Conservation (phyloP, 2,329 filamentous ascomycete genomes). For the Thielaviopsis populi region DNA sequence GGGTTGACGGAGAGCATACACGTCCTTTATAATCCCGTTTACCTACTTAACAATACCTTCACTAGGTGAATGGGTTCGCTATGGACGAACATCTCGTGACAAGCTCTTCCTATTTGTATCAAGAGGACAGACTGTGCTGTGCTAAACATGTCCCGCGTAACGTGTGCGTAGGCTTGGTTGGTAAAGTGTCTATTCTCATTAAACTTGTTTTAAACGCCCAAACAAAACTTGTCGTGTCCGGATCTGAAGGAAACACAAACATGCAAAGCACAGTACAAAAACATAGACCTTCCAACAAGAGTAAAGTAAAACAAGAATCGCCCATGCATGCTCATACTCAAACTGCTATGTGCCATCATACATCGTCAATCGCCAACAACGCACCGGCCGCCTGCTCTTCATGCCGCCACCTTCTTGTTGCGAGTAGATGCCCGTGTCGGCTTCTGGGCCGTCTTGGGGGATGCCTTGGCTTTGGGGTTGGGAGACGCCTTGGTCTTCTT, state of each 20-base stretch:
- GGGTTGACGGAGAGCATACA: constrained; percentile 38
- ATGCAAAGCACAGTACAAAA: constrained; percentile 15
- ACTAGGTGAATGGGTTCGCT: constrained; percentile 44
- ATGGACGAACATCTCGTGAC: constrained; percentile 39
- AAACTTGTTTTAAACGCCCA: constrained; percentile 17
- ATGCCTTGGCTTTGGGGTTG: constrained; percentile 28
- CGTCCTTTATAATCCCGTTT: constrained; percentile 47
- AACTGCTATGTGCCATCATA: constrained; percentile 8
- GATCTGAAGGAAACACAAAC: constrained; percentile 15
- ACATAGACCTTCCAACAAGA: constrained; percentile 14
- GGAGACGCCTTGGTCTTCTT: constrained; percentile 26
- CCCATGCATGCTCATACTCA: constrained; percentile 13
- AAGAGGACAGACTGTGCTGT: neutral
- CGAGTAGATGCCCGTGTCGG: constrained; percentile 16
- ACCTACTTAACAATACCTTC: constrained; percentile 21
- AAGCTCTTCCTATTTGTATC: neutral
- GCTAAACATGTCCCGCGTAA: neutral
- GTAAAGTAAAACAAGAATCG: constrained; percentile 13
- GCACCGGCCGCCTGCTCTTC: neutral
- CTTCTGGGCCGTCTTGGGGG: constrained; percentile 10
- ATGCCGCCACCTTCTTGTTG: constrained; percentile 15
- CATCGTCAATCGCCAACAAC: constrained; percentile 2
- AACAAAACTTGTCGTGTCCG: constrained; percentile 13
- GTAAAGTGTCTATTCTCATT: constrained; percentile 3
- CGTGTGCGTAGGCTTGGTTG: neutral